Conservation (phyloP, 495 filamentous ascomycete genomes). For the Aspergillus ostianus region DNA sequence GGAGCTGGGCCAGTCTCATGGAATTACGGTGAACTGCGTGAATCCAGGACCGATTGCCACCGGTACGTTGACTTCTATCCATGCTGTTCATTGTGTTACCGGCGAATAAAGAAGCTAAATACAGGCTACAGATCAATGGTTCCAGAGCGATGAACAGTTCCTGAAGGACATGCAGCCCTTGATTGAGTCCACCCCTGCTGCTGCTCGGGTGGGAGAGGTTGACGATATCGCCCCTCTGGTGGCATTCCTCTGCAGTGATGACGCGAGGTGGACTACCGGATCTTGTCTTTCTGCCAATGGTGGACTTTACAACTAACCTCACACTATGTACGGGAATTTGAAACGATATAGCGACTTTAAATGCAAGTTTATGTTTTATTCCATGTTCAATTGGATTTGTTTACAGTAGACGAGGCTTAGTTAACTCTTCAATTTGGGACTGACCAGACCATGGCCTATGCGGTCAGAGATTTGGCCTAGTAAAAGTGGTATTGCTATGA, state of each 20-base stretch:
- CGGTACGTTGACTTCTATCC: slow-evolving; percentile 11
- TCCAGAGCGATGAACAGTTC: slow-evolving; percentile 15
- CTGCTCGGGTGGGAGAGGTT: not conserved
- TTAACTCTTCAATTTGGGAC: too few relatives aligned
- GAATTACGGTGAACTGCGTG: slow-evolving; percentile 26
- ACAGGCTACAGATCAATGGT: slow-evolving; percentile 11
- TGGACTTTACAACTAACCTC: not conserved
- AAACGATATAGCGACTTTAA: too few relatives aligned
- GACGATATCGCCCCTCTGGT: not conserved
- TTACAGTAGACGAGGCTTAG: too few relatives aligned
- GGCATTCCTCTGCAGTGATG: not conserved
- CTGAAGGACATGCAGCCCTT: slow-evolving; percentile 15
- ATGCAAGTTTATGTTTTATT: too few relatives aligned
- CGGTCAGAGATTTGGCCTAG: too few relatives aligned
- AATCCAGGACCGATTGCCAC: slow-evolving; percentile 28
- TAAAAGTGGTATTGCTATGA: too few relatives aligned
- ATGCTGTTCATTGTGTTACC: too few relatives aligned
- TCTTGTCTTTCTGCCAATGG: not conserved
- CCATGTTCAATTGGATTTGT: too few relatives aligned
- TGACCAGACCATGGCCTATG: too few relatives aligned
- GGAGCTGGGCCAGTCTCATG: slow-evolving; percentile 21
- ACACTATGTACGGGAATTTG: too few relatives aligned
- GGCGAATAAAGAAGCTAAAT: not conserved
- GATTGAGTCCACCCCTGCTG: slow-evolving; percentile 8
- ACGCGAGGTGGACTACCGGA: not conserved